A percentile compares a stretch with the other conserved stretches of the same genome.
phyloP scores from a whole-genome alignment of 176 grass and related monocot genomes.

The Triticum dicoccoides region DNA sequence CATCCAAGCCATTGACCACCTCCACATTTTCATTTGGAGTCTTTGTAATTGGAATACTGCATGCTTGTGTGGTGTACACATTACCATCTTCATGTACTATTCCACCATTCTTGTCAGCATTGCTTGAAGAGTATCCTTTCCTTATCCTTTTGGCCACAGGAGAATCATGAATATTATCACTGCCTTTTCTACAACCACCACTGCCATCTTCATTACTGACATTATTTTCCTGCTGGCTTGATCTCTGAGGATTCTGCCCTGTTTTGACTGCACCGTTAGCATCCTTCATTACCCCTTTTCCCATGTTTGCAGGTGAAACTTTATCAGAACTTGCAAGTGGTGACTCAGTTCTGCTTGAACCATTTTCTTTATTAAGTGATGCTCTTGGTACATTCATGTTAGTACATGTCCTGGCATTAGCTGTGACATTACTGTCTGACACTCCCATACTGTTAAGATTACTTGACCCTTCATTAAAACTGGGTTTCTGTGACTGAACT shows the following conservation, averaged over 20 bases:
- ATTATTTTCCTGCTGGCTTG: slow-evolving; percentile 39
- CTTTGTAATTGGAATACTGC: slow-evolving; percentile 16
- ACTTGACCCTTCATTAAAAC: neutral
- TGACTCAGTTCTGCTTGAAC: slow-evolving; percentile 14
- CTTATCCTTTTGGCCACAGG: slow-evolving; percentile 22
- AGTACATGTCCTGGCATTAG: slow-evolving; percentile 24
- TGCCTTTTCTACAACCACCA: slow-evolving; percentile 16
- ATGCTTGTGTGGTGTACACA: slow-evolving; percentile 2
- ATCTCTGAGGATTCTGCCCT: slow-evolving; percentile 19
- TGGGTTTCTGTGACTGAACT: slow-evolving; percentile 3
- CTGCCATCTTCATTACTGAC: slow-evolving; percentile 38
- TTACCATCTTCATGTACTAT: neutral
- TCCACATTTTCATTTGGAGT: slow-evolving; percentile 32
- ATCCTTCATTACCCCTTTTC: slow-evolving; percentile 27
- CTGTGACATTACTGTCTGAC: slow-evolving; percentile 16
- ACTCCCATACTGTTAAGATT: neutral
- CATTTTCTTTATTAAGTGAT: neutral
- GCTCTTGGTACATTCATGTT: slow-evolving; percentile 23
- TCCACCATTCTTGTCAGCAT: slow-evolving; percentile 19
- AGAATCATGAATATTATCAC: slow-evolving; percentile 8
- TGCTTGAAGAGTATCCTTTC: slow-evolving; percentile 16
- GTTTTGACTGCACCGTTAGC: slow-evolving; percentile 13
- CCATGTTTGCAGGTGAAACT: slow-evolving; percentile 17
- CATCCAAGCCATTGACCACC: slow-evolving; percentile 23
- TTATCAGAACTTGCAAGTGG: slow-evolving; percentile 23